Conservation (phyloP, 192 early-diverging fungal species). For the Coemansia sp. region DNA sequence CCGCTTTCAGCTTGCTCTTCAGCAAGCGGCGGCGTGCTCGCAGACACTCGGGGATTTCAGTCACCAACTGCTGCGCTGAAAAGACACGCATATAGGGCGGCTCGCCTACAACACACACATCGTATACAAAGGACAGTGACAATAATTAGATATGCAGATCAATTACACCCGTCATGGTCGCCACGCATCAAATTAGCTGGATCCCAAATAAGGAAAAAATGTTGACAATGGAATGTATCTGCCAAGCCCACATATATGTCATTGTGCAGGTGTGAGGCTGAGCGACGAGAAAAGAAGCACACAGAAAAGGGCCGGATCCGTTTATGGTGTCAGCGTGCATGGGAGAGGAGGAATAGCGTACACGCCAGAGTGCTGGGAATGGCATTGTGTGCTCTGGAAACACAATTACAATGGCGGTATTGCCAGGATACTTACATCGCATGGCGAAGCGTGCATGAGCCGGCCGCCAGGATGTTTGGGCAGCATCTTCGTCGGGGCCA, state of each 20-base stretch:
- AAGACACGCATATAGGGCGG: constrained; percentile 39
- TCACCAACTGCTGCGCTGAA: constrained; percentile 40
- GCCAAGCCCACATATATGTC: background rate
- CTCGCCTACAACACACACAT: constrained; percentile 34
- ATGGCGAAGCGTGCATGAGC: constrained; percentile 55
- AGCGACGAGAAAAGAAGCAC: background rate
- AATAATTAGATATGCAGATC: background rate
- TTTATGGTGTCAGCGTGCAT: background rate
- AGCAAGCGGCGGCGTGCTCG: constrained; percentile 69
- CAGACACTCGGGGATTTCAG: constrained; percentile 25
- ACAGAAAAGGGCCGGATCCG: background rate
- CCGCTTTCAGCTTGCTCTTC: constrained; percentile 61
- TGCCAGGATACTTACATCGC: constrained; percentile 47
- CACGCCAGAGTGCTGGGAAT: background rate
- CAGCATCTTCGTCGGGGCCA: constrained; percentile 18
- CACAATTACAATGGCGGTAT: background rate
- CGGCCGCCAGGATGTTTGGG: constrained; percentile 46
- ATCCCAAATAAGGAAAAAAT: background rate
- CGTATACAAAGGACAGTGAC: background rate
- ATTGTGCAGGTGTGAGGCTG: background rate
- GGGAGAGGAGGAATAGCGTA: background rate
- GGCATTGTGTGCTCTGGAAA: background rate
- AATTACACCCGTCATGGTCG: background rate
- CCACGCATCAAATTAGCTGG: background rate
- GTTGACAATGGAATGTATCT: background rate